Base-by-base conservation (phyloP, 1,284 basidiomycete genomes). In the Ganoderma leucocontextum region DNA sequence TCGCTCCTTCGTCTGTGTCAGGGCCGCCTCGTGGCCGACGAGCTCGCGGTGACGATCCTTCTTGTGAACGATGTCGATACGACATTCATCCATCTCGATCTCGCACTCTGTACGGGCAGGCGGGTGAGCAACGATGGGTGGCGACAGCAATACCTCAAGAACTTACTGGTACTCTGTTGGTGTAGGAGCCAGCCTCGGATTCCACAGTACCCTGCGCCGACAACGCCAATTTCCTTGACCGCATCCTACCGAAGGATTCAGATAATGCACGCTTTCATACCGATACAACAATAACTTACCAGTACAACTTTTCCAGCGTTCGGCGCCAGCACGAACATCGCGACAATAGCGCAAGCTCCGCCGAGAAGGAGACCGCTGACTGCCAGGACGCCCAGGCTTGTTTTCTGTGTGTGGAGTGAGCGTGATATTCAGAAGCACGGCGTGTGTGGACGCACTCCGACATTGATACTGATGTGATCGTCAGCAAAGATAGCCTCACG, bases 251-350 rank as follows among this genome's bases (percentile, higher is more conserved):
- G 9, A 6, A 47, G 17, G 17, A 12, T 2, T 58, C 35, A 5
- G 19, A n/a, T 38, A 35, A n/a, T 17, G n/a, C 2, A 58, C 17
- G 1, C 6, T 10, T 5, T 13, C 4, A 22, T 35, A 35, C 1
- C 15, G 10, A 8, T 12, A 38, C 19, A 4, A 15, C 6, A 35
- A 35, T 35, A 15, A 19, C 53, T 10, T 22, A 58, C 55, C 55
- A 58, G 8, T 10, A 58, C 10, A 19, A 7, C 36, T n/a, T 58
- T 38, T 12, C 55, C 36, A 3, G 55, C 55, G 10, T 1, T 38
- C 29, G 55, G 55, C 10, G 55, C 55, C 19, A 58, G 55, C 17
- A 58, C 35, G n/a, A 58, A 58, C 19, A 58, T 38, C 19, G 55
- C 55, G 36, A 22, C 55, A 19, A 38, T 13, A 5, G 55, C 55